Percentiles rank a stretch among this genome's conserved stretches.
These are phyloP conservation scores for Glaciozyma antarctica DNA, from an alignment of 768 basidiomycete species.

Conservation along the genomic window DNA sequence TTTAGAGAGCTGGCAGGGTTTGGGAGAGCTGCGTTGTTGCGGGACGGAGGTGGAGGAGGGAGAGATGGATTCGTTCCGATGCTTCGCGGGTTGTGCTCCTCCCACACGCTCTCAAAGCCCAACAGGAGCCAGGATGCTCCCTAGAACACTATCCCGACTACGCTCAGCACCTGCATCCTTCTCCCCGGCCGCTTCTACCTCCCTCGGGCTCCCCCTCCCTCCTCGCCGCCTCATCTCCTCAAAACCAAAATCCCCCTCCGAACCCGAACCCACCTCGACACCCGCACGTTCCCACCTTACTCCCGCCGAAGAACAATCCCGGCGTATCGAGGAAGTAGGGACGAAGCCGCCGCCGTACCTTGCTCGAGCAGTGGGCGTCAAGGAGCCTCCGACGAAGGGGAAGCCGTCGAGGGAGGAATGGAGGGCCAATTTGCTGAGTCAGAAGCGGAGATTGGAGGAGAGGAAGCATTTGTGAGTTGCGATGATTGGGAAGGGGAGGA, in stretches of 20 bases:
- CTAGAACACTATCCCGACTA: neutral
- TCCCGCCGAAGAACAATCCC: constrained; percentile 16
- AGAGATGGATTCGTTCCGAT: neutral
- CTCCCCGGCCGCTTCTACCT: neutral
- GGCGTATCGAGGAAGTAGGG: constrained; percentile 1
- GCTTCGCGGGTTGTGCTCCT: neutral
- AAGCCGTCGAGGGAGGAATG: constrained; percentile 53
- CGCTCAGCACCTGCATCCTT: neutral
- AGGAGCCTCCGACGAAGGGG: constrained; percentile 55
- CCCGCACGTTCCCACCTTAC: constrained; percentile 11
- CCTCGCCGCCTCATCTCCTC: neutral
- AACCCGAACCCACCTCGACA: neutral
- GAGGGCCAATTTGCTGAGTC: constrained; percentile 60
- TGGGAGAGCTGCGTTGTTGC: neutral
- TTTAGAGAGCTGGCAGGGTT: neutral
- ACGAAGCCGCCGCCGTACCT: constrained; percentile 33
- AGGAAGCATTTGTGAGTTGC: constrained; percentile 43
- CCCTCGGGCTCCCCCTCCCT: neutral
- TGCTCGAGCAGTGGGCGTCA: constrained; percentile 63
- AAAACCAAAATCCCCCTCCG: neutral
- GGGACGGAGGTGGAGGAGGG: neutral
- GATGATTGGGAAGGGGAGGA: constrained; percentile 9
- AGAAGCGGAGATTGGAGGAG: constrained; percentile 60
- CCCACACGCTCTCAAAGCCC: neutral
- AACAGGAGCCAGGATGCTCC: neutral